Evolutionary conservation across 2,329 filamentous ascomycete species (phyloP), one percentile per base, ranked within the genome.

Genomic region (Metarhizium guizhouense): DNA sequence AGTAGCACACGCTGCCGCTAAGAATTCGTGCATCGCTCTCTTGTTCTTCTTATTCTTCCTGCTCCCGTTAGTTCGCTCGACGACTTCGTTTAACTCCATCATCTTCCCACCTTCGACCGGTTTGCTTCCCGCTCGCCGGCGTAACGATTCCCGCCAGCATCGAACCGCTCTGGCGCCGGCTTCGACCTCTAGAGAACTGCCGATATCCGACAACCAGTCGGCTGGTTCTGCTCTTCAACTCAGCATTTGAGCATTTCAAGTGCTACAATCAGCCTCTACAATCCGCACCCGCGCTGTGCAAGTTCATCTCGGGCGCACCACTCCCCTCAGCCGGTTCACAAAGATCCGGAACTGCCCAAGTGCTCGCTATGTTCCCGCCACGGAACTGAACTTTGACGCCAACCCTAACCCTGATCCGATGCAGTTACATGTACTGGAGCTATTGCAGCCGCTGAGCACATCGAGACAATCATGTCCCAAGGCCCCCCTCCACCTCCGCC

Each of bases 401-500:
- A 42, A 45, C 42, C 42, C 42, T 45, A 38, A 25, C 48, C 49
- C 38, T 47, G 47, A 45, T 34, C 50, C 47, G 43, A 55, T 52
- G 54, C 54, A 32, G 47, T 20, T 16, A 10, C 25, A 25, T 10
- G 29, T n/a, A 20, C 48, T 36, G 34, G 34, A 36, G 13, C 34
- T 8, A 8, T 36, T 16, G 40, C 6, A 18, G 13, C 40, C 16
- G 40, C 11, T 4, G n/a, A 18, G n/a, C 40, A 14, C 40, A 14
- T 45, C 42, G 7, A 45, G 42, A 45, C 11, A 18, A 45, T 45
- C 54, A 58, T 58, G 57, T 56, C 54, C 20, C 54, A 56, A 49
- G 51, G 52, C 29, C 57, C 54, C 6, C 55, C 57, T 38, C 56
- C 53, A 32, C 56, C 51, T 32, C 56, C 56, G 45, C 56, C 47